Base-by-base conservation (phyloP, 2,329 filamentous ascomycete species). In the Ascochyta viciae-villosae region DNA sequence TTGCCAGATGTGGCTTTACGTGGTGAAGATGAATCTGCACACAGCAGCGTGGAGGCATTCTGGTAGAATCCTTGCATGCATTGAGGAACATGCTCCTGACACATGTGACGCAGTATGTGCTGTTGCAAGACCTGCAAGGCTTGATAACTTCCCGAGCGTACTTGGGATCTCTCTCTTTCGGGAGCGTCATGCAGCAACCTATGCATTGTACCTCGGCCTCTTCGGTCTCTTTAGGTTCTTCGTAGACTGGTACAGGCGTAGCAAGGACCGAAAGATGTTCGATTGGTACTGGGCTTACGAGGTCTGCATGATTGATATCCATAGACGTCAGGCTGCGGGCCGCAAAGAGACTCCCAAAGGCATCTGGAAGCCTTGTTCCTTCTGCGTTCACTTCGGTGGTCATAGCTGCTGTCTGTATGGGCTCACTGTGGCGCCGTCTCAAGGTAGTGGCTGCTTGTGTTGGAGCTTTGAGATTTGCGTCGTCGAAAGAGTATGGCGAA, bases 31-130 rank as follows among this genome's bases (percentile, higher is more conserved):
- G 78, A 9, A 83, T 72, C 7, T 76, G 66, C 4, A 43, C 62
- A 57, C 80, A 81, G 65, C 82, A 84, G 24, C 73, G 70, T 3
- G 80, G 78, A 3, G 79, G 80, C 80, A 82, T 82, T 24, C 69
- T 65, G 0, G 70, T 62, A 35, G 70, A 65, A 50, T 80, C 73
- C 31, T 67, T 72, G 52, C 71, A 77, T 13, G 78, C 78, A 6
- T 68, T 60, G 0, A 76, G 57, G 62, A 82, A 82, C 73, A 79
- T 77, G 4, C 60, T 51, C 43, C 67, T 74, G 13, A 81, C 57
- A 50, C 80, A 82, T 4, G 57, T 33, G 12, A 39, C 47, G 58
- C 77, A 80, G 58, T 71, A 78, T 16, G 62, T 29, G 51, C 47
- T 65, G 2, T 54, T 15, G 54, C 76, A 78, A 3, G 6, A 12